Percentiles rank a stretch among this genome's conserved stretches.
These are phyloP conservation scores for Eucalyptus curtisii DNA, from an alignment of 345 rosid genomes.

Conservation along the genomic window DNA sequence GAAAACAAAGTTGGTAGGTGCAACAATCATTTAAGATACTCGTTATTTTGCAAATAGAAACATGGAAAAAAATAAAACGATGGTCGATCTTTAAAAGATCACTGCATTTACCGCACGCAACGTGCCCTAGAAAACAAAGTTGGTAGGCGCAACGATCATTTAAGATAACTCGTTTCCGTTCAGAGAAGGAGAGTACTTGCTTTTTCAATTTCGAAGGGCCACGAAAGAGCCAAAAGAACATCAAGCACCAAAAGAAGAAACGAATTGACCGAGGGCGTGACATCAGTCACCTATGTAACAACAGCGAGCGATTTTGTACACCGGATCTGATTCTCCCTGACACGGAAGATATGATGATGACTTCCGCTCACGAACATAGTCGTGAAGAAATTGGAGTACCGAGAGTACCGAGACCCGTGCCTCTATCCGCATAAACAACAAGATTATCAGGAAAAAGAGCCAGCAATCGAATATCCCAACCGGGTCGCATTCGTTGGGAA, in stretches of 20 bases:
- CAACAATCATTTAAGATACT: neutral
- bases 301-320: neutral
- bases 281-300: neutral
- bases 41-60: no score
- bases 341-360: neutral
- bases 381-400: neutral
- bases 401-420: neutral
- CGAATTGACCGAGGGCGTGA: neutral
- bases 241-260: neutral
- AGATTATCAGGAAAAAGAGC: neutral
- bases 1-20: neutral
- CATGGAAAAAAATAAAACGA: no score
- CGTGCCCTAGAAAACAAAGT: neutral
- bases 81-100: neutral
- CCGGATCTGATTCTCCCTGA: neutral
- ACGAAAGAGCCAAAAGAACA: neutral
- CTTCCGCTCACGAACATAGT: neutral
- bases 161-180: neutral
- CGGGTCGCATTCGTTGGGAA: neutral
- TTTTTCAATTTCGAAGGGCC: neutral
- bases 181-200: neutral
- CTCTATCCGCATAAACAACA: neutral
- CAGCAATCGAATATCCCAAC: neutral
- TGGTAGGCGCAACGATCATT: neutral
- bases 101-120: neutral